Base-by-base conservation (phyloP, 257 asterid genomes). In the Scutellaria barbata region DNA sequence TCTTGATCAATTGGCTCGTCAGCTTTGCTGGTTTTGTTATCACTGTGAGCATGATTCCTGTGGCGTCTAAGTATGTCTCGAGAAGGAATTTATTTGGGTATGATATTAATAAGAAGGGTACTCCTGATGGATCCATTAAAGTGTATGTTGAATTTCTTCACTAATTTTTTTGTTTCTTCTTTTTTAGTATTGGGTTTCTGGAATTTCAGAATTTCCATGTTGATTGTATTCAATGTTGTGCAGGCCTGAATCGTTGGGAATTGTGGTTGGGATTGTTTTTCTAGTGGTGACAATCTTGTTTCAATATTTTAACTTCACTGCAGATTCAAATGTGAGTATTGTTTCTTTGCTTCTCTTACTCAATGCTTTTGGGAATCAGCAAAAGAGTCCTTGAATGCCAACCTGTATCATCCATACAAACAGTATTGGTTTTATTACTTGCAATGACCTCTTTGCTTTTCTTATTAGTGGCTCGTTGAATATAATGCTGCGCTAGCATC, bases 241-340 rank as follows among this genome's bases (percentile, higher is more conserved):
- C 97, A 93, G 98, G 83, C 98, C 98, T 42, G 97, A 93, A 73
- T 91, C 98, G 0, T 73, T 93, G 87, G 98, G 98, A 25, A 89
- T 93, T 58, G 92, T 89, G n/a, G 88, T 91, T 62, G 97, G 92
- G 70, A 83, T 82, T 39, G 89, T 93, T 54, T 93, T 90, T 76
- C 88, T 93, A 53, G 96, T 88, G 7, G 83, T 89, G 73, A 82
- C 92, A 18, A 93, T 90, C 76, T 81, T 93, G 81, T 93, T 93
- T 78, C 97, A 89, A 42, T 76, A 81, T 55, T 84, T 84, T 69
- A 88, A 88, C 84, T 84, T 86, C 83, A 81, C 94, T 12, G 85
- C 92, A 37, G 94, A 89, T 86, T 92, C 96, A 39, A 74, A 55
- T 67, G 88, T 84, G 71, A 79, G 88, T 62, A 14, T 20, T 42